These are phyloP conservation scores for Leptographium lundbergii DNA, from an alignment of 2,329 filamentous ascomycete genomes.

Conservation along the genomic window DNA sequence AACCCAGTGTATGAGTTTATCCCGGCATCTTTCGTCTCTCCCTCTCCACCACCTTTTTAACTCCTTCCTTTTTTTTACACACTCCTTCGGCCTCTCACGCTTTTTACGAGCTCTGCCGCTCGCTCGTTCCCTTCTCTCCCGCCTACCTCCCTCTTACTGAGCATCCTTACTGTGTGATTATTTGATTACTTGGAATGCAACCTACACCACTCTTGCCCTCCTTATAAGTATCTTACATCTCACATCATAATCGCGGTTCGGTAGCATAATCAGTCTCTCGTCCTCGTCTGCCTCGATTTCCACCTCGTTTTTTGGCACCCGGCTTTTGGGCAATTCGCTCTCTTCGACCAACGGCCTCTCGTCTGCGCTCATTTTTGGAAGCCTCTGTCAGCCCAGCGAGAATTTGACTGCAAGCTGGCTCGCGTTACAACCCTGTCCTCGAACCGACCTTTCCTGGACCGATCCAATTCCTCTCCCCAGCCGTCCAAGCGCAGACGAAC, in stretches of 20 bases:
- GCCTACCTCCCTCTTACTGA: neutral
- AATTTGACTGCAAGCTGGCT: neutral
- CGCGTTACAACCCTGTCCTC: neutral
- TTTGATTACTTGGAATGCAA: neutral
- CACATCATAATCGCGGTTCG: neutral
- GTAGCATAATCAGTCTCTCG: neutral
- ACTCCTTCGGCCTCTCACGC: neutral
- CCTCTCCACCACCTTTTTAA: conserved; percentile 6
- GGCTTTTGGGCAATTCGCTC: neutral
- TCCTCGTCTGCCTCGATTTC: neutral
- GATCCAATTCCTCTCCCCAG: neutral
- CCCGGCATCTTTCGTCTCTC: conserved; percentile 3
- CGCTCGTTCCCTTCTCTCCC: neutral
- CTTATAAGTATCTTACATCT: neutral
- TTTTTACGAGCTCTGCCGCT: neutral
- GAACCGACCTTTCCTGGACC: neutral
- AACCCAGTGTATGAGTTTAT: neutral
- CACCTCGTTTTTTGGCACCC: neutral
- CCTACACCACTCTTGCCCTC: neutral
- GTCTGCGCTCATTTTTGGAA: neutral
- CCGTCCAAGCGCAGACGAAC: neutral
- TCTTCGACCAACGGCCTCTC: neutral
- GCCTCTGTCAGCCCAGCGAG: neutral
- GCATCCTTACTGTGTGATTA: neutral
- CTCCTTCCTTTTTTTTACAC: conserved; percentile 5